Base-by-base conservation (phyloP, 1,284 basidiomycete genomes). In the Thecaphora frezii region DNA sequence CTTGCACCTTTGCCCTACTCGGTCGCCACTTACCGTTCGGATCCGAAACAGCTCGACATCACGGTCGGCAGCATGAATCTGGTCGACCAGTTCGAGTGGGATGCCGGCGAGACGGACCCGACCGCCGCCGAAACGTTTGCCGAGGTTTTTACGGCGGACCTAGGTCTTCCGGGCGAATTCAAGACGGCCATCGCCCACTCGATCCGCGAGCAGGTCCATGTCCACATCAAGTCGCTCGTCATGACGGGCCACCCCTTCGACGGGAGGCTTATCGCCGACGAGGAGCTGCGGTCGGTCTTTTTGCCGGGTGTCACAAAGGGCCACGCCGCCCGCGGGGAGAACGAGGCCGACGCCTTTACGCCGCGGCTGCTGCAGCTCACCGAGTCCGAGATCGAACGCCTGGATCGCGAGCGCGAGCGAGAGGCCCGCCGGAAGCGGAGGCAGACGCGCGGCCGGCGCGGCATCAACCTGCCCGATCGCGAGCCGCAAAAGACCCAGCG, bases 41-140 rank as follows among this genome's bases (percentile, higher is more conserved):
- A 45, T 44, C 67, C 5, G n/a, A n/a, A n/a, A 13, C 66, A 93
- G 90, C 85, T 99, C 60, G 96, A 99, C 80, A 92, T 99, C 79
- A 91, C 93, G 48, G 89, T 93, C 50, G 93, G 93, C 28, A 87
- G 88, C 19, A 87, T 93, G 82, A 93, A 96, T 79, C 85, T 99
- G 25, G 88, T 93, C 50, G 96, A 99, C 81, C 90, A 93, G 74
- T 96, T 99, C 76, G 96, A 99, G 79, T 99, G 96, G 96, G 94
- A 98, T 80, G 82, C 97, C 43, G 88, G 88, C 72, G 62, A 64
- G 47, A 89, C 88, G 65, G 83, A 85, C 33, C 82, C 84, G 45
- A 87, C 89, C 1, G 88, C 89, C 1, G 92, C 94, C 0, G 96
- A 99, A 80, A 87, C 88, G 48, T 98, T 98, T 80, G 92, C 94